Percentiles rank a stretch among this genome's conserved stretches.
Evolutionary conservation across 768 basidiomycete genomes (phyloP).

Genomic region (Russula sp.): DNA sequence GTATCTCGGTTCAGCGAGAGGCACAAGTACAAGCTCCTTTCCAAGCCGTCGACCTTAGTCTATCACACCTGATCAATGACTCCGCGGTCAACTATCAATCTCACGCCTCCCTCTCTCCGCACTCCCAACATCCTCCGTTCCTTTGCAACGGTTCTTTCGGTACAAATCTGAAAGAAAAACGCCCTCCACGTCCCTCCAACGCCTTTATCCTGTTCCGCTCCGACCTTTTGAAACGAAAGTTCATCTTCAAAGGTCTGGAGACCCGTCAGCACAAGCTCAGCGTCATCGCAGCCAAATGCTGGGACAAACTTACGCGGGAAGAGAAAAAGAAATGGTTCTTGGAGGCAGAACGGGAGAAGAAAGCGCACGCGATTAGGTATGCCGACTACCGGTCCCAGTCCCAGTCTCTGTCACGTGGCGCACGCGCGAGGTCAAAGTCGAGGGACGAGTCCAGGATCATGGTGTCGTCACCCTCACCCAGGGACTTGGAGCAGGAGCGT

Average conservation of each 20-base stretch:
- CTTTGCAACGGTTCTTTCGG: not conserved
- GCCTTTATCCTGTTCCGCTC: conserved; percentile 60
- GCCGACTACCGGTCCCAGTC: conserved; percentile 34
- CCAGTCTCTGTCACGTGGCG: no score
- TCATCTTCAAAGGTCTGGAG: conserved; percentile 46
- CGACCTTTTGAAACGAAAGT: conserved; percentile 45
- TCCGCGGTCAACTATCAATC: not conserved
- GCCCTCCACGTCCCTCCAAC: conserved; percentile 51
- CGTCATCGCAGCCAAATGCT: conserved; percentile 51
- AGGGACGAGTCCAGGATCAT: conserved; percentile 29
- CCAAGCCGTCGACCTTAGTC: not conserved
- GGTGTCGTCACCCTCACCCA: conserved; percentile 19
- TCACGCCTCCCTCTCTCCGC: not conserved
- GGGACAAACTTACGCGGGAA: conserved; percentile 43
- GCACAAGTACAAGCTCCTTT: not conserved
- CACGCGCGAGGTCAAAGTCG: conserved; percentile 30
- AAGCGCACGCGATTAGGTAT: conserved; percentile 35
- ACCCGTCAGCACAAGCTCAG: conserved; percentile 55
- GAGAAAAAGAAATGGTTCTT: conserved; percentile 41
- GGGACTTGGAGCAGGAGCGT: conserved; percentile 34
- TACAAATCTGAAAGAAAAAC: conserved; percentile 28
- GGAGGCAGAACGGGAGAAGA: conserved; percentile 35
- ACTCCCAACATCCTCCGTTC: not conserved
- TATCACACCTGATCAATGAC: not conserved
- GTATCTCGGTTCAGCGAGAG: not conserved